Evolutionary conservation across 306 rosid species (phyloP).

Genomic region (cucumber (Cucumis sativus)): DNA sequence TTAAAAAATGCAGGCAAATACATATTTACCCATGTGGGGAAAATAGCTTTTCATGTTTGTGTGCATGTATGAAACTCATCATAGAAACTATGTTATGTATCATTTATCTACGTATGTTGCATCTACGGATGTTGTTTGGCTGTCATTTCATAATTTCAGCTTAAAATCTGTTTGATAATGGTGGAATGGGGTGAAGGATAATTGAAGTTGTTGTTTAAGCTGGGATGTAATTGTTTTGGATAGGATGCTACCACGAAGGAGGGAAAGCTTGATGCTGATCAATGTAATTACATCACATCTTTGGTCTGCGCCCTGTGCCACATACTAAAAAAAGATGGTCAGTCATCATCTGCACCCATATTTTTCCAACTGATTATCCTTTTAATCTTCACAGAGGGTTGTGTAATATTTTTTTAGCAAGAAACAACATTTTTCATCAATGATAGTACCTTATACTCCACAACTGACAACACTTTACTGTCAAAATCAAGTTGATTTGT

Average conservation of each 20-base stretch:
- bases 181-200: not conserved
- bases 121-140: not conserved
- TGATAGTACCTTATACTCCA: not conserved
- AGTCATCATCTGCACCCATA: slow-evolving; percentile 11
- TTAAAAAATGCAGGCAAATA: not conserved
- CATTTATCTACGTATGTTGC: not conserved
- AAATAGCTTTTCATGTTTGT: not conserved
- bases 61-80: not conserved
- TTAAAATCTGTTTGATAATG: not conserved
- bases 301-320: slow-evolving; percentile 53
- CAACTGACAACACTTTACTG: not conserved
- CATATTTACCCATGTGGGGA: not conserved
- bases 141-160: not conserved
- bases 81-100: not conserved
- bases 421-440: too few species aligned
- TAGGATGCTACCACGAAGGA: slow-evolving; percentile 35
- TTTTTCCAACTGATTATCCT: not conserved
- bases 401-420: too few species aligned
- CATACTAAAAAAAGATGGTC: slow-evolving; percentile 57
- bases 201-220: not conserved
- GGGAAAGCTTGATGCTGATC: slow-evolving; percentile 35
- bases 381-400: not conserved
- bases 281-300: slow-evolving; percentile 30
- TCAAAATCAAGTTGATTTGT: not conserved
- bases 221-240: slow-evolving; percentile 7